These are phyloP conservation scores for Porphyrellus cyaneotinctus DNA, from an alignment of 768 basidiomycete species.

Conservation along the genomic window DNA sequence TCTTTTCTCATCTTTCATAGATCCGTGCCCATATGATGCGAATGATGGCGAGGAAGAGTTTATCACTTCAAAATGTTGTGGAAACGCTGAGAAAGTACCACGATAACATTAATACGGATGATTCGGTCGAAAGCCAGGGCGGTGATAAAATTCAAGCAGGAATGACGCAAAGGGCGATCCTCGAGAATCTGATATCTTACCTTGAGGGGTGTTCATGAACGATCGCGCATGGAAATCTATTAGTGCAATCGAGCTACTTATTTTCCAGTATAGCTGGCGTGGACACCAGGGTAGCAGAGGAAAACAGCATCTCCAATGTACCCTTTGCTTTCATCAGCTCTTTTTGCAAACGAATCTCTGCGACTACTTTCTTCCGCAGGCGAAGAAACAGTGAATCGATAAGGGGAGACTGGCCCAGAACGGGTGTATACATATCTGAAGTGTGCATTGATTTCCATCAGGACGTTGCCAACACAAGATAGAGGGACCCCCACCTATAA, in stretches of 20 bases:
- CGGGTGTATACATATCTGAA: conserved; percentile 85
- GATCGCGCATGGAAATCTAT: not conserved
- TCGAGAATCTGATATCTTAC: conserved; percentile 64
- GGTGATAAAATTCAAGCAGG: conserved; percentile 33
- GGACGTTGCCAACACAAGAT: not conserved
- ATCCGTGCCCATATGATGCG: conserved; percentile 69
- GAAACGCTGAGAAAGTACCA: conserved; percentile 66
- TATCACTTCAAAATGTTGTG: conserved; percentile 67
- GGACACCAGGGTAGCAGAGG: conserved; percentile 44
- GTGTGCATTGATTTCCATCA: conserved; percentile 3
- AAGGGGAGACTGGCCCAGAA: conserved; percentile 91
- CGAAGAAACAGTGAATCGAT: conserved; percentile 84
- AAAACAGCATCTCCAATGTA: conserved; percentile 86
- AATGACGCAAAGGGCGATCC: conserved; percentile 61
- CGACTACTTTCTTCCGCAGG: conserved; percentile 76
- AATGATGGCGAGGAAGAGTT: conserved; percentile 72
- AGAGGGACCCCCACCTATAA: conserved; percentile 66
- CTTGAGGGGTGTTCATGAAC: conserved; percentile 37
- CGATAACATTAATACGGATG: conserved; percentile 65
- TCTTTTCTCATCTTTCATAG: conserved; percentile 39
- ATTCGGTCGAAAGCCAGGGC: conserved; percentile 24
- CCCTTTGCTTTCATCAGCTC: conserved; percentile 81
- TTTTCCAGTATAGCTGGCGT: conserved; percentile 13
- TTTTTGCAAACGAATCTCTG: conserved; percentile 84
- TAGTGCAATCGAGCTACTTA: conserved; percentile 12